phyloP scores from a whole-genome alignment of 371 early-diverging fungal genomes.

The Mortierella sp. region DNA sequence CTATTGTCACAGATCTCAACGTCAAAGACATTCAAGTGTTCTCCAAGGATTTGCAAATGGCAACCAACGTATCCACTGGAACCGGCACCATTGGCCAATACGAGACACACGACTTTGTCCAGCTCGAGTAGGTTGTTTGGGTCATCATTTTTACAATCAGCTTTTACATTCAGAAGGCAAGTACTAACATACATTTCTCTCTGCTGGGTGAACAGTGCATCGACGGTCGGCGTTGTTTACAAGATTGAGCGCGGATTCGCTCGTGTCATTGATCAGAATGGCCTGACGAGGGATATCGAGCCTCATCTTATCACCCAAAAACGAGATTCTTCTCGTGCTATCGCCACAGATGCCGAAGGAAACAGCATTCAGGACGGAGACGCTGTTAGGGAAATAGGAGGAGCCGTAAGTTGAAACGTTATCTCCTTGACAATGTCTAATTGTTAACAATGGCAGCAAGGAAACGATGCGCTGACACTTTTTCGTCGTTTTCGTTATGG shows the following conservation, averaged over 20 bases:
- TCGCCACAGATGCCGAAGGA: constrained; percentile 82
- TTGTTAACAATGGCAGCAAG: not conserved
- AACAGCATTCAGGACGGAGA: constrained; percentile 85
- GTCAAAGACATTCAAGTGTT: constrained; percentile 85
- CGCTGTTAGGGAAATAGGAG: constrained; percentile 75
- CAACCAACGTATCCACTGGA: constrained; percentile 63
- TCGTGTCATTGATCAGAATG: constrained; percentile 85
- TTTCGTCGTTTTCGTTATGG: not conserved
- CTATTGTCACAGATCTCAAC: constrained; percentile 82
- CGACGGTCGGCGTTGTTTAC: constrained; percentile 85
- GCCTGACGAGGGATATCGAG: constrained; percentile 71
- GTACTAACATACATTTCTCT: not conserved
- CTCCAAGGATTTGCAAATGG: constrained; percentile 86
- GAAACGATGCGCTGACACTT: not conserved
- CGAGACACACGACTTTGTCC: constrained; percentile 89
- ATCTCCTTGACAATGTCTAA: no score
- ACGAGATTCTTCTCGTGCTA: constrained; percentile 72
- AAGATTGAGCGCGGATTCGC: constrained; percentile 82
- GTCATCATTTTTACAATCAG: not conserved
- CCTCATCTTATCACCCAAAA: constrained; percentile 77
- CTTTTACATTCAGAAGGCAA: not conserved
- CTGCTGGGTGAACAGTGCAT: constrained; percentile 55
- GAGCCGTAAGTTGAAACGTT: constrained; percentile 43
- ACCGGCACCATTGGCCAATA: constrained; percentile 62
- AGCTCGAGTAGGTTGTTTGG: constrained; percentile 70